Conservation (phyloP, 2,329 filamentous ascomycete genomes). For the Hymenoscyphus fraxineus region DNA sequence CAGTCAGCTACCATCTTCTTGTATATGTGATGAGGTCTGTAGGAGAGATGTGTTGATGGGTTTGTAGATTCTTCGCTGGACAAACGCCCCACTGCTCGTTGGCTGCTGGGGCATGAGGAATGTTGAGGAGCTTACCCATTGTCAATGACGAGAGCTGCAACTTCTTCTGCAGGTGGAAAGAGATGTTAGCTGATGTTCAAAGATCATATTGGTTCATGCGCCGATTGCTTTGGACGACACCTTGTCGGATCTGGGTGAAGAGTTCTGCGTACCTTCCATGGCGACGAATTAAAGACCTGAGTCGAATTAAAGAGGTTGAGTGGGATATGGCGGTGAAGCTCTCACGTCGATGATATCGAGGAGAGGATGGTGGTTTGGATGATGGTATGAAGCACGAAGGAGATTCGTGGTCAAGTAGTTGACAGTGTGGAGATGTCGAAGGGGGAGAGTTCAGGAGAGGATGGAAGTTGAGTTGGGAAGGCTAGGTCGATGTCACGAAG, state of each 20-base stretch:
- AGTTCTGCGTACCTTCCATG: conserved; percentile 39
- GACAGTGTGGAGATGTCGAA: conserved; percentile 15
- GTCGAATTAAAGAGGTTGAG: conserved; percentile 33
- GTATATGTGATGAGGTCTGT: conserved; percentile 11
- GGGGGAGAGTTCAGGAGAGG: conserved; percentile 21
- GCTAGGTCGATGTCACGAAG: conserved; percentile 26
- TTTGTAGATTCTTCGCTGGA: conserved; percentile 10
- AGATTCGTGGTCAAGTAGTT: conserved; percentile 30
- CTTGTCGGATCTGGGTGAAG: conserved; percentile 6
- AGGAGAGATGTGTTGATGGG: conserved; percentile 15
- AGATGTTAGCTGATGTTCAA: conserved; percentile 26
- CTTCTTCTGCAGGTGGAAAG: conserved; percentile 74
- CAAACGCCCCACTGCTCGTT: conserved; percentile 27
- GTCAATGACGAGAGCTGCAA: conserved; percentile 99
- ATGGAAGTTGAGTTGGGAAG: conserved; percentile 18
- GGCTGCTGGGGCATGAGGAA: conserved; percentile 26
- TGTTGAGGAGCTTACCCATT: conserved; percentile 86
- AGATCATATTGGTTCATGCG: conserved; percentile 21
- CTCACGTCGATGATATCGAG: conserved; percentile 29
- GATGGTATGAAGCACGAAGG: conserved; percentile 30
- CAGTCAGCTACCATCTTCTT: conserved; percentile 23
- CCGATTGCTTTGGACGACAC: conserved; percentile 10
- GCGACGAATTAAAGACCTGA: conserved; percentile 34
- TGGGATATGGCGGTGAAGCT: conserved; percentile 31
- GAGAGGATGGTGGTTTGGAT: conserved; percentile 14